Evolutionary conservation across 495 filamentous ascomycete species (phyloP), one percentile per base, ranked within the genome.

Genomic region (Podospora australis): DNA sequence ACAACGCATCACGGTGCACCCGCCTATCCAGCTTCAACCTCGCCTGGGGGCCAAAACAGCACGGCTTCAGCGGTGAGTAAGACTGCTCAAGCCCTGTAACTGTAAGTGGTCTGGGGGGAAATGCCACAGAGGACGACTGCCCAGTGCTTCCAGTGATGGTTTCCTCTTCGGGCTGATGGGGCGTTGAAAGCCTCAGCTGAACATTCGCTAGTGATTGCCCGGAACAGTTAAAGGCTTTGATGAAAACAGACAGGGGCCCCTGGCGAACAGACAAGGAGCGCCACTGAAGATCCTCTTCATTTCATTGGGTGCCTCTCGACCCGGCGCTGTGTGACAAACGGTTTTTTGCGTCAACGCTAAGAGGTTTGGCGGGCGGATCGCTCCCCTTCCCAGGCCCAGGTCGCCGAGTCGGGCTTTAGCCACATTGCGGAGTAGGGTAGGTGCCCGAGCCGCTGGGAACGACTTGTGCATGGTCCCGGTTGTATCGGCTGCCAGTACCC

Each of bases 381-480:
- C 52, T 58, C 53, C 60, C 49, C 45, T 64, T 57, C 49, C 41
- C 55, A 52, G 49, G 54, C 49, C 44, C 50, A 62, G 60, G 60
- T 66, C 60, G 58, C 58, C 63, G 63, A 66, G 38, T 62, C 60
- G 58, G 63, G 58, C 63, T 64, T 62, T 62, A 62, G 61, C 63
- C 61, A 64, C 61, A 62, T 54, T 48, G 48, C 53, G 53, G 48
- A 50, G 53, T 44, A 52, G 55, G 55, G 50, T 57, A 6, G 54
- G 50, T 62, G 60, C 56, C 63, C 60, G 58, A 59, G 46, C 53
- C 47, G 59, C 53, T 54, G 60, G 55, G 35, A 40, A 16, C 45
- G 19, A 44, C 32, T 39, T 38, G 19, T 13, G 16, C 39, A 14
- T 19, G 34, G 48, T 26, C 38, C 42, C 47, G 20, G 41, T 24